phyloP scores from a whole-genome alignment of 768 basidiomycete genomes.

The Leccinum subgranulosum region DNA sequence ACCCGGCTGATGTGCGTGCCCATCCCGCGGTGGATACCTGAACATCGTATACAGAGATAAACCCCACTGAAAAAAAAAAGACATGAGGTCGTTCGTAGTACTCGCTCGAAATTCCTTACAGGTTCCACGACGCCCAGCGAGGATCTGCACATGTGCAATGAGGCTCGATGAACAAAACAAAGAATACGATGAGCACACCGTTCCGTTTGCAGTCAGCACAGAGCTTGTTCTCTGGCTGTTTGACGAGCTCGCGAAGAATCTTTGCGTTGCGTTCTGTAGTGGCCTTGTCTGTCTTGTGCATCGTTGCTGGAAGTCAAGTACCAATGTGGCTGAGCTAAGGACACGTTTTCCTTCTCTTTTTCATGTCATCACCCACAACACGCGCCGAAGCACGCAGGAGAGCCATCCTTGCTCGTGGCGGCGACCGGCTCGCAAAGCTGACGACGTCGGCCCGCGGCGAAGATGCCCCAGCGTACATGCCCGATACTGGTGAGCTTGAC shows the following conservation, averaged over 20 bases:
- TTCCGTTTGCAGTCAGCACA: conserved; percentile 98
- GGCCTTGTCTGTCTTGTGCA: conserved; percentile 71
- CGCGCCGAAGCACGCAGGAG: conserved; percentile 76
- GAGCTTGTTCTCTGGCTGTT: conserved; percentile 85
- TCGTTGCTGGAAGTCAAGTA: conserved; percentile 19
- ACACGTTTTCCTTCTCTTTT: conserved; percentile 11
- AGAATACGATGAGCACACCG: conserved; percentile 48
- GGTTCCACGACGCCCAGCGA: conserved; percentile 97
- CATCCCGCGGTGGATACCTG: conserved; percentile 96
- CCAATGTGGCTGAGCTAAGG: too few species aligned
- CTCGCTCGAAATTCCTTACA: conserved; percentile 45
- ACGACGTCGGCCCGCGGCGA: conserved; percentile 74
- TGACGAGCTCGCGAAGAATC: conserved; percentile 83
- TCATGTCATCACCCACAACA: conserved; percentile 49
- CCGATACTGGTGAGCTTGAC: conserved; percentile 35
- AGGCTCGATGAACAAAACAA: neutral
- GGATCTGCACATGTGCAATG: conserved; percentile 59
- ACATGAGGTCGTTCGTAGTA: neutral
- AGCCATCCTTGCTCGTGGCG: conserved; percentile 70
- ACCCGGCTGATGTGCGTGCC: conserved; percentile 98
- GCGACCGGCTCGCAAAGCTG: conserved; percentile 74
- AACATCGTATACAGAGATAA: conserved; percentile 95
- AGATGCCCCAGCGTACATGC: conserved; percentile 55
- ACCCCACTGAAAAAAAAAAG: conserved; percentile 64
- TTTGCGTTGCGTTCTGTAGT: conserved; percentile 78